Conservation (phyloP, 2,329 filamentous ascomycete genomes). For the Xylaria sp. region DNA sequence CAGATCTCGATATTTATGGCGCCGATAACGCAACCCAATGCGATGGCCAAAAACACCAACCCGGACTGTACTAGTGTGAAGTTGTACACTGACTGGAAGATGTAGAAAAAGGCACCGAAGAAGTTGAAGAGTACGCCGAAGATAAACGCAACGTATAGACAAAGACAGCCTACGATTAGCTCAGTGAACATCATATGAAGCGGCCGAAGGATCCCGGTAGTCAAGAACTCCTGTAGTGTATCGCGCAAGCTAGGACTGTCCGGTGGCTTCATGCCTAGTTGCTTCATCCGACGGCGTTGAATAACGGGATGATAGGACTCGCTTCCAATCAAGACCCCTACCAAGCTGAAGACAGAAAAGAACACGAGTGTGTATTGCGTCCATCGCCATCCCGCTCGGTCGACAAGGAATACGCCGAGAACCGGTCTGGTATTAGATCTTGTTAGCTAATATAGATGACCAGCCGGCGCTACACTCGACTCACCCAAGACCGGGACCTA, state of each 20-base stretch:
- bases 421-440: slow-evolving; percentile 45
- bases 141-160: slow-evolving; percentile 55
- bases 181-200: slow-evolving; percentile 65
- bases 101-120: slow-evolving; percentile 57
- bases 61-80: slow-evolving; percentile 51
- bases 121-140: slow-evolving; percentile 60
- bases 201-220: slow-evolving; percentile 54
- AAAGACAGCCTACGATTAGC: slow-evolving; percentile 64
- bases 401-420: slow-evolving; percentile 54
- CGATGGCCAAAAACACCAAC: slow-evolving; percentile 53
- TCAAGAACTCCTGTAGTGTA: slow-evolving; percentile 45
- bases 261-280: slow-evolving; percentile 41
- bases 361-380: slow-evolving; percentile 58
- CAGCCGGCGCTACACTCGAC: slow-evolving; percentile 24
- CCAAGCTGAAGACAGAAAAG: slow-evolving; percentile 47
- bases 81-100: slow-evolving; percentile 51
- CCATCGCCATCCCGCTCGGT: slow-evolving; percentile 58
- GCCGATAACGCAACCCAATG: slow-evolving; percentile 53
- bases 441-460: slow-evolving; percentile 19
- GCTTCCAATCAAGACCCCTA: slow-evolving; percentile 48
- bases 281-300: slow-evolving; percentile 46
- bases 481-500: slow-evolving; percentile 58
- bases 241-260: slow-evolving; percentile 32
- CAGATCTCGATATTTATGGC: slow-evolving; percentile 48
- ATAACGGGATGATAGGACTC: slow-evolving; percentile 65